Evolutionary conservation across 495 filamentous ascomycete genomes (phyloP).

Genomic region (Aspergillus coremiiformis): DNA sequence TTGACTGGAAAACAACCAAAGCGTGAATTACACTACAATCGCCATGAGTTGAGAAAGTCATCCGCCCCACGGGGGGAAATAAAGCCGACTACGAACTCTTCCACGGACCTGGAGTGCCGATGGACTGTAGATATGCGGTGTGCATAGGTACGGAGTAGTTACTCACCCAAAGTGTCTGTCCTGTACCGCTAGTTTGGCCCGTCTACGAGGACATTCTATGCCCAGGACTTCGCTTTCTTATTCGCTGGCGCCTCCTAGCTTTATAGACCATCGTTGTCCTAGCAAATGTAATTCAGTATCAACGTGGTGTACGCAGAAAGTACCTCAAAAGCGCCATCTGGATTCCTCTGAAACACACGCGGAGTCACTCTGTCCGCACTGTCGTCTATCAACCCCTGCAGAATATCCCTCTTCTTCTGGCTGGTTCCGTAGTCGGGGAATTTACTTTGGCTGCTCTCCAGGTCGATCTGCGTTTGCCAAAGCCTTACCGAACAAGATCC

Average conservation of each 20-base stretch:
- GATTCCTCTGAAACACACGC: conserved; percentile 3
- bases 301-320: background rate
- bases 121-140: background rate
- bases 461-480: conserved; percentile 6
- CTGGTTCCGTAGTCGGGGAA: background rate
- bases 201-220: conserved; percentile 2
- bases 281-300: conserved; percentile 4
- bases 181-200: background rate
- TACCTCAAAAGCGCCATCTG: background rate
- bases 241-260: conserved; percentile 1
- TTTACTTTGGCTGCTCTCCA: background rate
- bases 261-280: conserved; percentile 6
- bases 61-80: background rate
- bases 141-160: background rate
- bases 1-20: no score
- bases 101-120: background rate
- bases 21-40: background rate
- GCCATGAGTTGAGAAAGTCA: background rate
- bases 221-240: background rate
- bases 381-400: background rate
- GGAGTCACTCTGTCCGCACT: conserved; percentile 1
- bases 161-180: background rate
- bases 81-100: background rate
- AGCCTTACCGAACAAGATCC: conserved; percentile 3
- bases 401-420: conserved; percentile 2